Conservation (phyloP, 2,329 filamentous ascomycete genomes). For the Fusarium pilosicola region DNA sequence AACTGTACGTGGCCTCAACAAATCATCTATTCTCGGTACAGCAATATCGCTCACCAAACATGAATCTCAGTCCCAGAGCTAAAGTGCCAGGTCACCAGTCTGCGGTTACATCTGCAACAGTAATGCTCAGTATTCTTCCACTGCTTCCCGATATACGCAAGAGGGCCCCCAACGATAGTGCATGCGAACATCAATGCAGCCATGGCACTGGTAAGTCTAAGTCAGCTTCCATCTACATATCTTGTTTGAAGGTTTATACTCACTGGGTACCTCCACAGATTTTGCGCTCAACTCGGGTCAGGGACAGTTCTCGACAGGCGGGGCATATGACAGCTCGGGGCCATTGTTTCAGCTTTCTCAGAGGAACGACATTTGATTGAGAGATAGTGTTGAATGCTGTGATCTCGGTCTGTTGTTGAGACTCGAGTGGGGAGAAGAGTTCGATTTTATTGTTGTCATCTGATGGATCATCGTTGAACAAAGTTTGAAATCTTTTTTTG, state of each 20-base stretch:
- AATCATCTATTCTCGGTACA: neutral
- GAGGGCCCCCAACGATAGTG: slow-evolving; percentile 26
- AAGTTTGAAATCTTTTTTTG: neutral
- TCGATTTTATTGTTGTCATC: slow-evolving; percentile 24
- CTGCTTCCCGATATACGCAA: slow-evolving; percentile 27
- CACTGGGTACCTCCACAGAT: slow-evolving; percentile 39
- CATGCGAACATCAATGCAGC: slow-evolving; percentile 35
- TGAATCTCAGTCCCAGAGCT: slow-evolving; percentile 39
- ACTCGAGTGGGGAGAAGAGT: neutral
- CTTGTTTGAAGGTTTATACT: neutral
- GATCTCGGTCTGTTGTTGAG: neutral
- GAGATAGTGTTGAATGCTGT: slow-evolving; percentile 35
- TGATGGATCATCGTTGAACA: neutral
- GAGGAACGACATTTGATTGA: slow-evolving; percentile 24
- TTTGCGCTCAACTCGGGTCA: slow-evolving; percentile 37
- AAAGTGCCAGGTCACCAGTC: slow-evolving; percentile 38
- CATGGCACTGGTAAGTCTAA: slow-evolving; percentile 20
- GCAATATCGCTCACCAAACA: slow-evolving; percentile 19
- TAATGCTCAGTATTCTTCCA: slow-evolving; percentile 43
- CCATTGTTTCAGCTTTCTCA: slow-evolving; percentile 36
- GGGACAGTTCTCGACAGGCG: slow-evolving; percentile 34
- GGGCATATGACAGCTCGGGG: slow-evolving; percentile 35
- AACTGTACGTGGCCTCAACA: neutral
- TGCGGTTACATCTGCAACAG: slow-evolving; percentile 39
- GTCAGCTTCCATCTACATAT: neutral